Base-by-base conservation (phyloP, 352 stramenopile species). In the Pythium brassicae region DNA sequence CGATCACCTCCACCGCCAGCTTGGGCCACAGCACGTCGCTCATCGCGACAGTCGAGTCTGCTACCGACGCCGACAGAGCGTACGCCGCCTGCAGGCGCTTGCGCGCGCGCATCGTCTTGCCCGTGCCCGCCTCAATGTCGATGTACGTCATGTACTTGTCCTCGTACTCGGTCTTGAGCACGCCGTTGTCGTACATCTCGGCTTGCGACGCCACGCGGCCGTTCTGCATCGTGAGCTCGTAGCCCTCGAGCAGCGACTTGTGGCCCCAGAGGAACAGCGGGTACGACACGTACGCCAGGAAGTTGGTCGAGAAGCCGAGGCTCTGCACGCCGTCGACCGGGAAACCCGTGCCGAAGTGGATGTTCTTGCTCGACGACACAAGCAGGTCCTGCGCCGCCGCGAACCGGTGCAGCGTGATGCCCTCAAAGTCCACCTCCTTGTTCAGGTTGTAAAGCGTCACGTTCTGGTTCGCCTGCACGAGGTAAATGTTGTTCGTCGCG, bases 21-120 rank as follows among this genome's bases (percentile, higher is more conserved):
- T 66, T 71, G 2, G 78, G 78, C 63, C 65, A 86, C 59, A 87
- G 25, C 43, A 91, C 14, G 51, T 91, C 81, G 20, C 60, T 78
- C 81, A 91, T 87, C 51, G 69, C 70, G 1, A 59, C 57, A 34
- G 68, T 66, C 23, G 53, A 23, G n/a, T 74, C 68, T 27, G 59
- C 55, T 23, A 63, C 50, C 29, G 72, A 72, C 35, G 66, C 51
- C 35, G 72, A 68, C 23, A 89, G 43, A 25, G 77, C 77, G 63
- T 87, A 87, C 39, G 74, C 80, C 22, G 77, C 80, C 72, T 75
- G 68, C 23, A 91, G 60, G 2, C 80, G 77, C 78, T 91, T 91
- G 64, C 56, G 66, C 15, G 78, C 78, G 23, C 62, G 63, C 80
- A 91, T 86, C 34, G 78, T 77, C 69, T 83, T 84, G 49, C 80